Conservation (phyloP, 208 protist genomes). For the Entamoeba moshkovskii region DNA sequence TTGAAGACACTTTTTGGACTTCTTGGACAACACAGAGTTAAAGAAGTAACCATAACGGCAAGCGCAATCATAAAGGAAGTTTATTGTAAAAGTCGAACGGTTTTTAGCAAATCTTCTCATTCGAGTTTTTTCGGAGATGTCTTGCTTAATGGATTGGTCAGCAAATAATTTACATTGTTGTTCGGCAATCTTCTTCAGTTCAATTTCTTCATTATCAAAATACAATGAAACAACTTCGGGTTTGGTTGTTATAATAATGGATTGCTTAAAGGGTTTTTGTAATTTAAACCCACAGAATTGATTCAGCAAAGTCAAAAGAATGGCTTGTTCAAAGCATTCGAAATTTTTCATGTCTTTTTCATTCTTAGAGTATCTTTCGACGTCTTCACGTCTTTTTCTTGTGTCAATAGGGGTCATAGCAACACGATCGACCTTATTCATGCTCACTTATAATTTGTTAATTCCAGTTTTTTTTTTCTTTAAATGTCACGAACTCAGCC, state of each 20-base stretch:
- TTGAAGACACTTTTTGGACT: not conserved
- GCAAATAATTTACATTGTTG: not conserved
- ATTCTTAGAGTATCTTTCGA: too few relatives aligned
- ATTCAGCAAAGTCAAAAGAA: not conserved
- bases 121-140: too few relatives aligned
- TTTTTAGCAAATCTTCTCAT: not conserved
- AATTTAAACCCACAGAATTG: not conserved
- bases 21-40: not conserved
- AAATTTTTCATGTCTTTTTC: not conserved
- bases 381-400: too few relatives aligned
- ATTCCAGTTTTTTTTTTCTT: too few relatives aligned
- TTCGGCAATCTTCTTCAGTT: not conserved
- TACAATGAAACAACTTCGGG: not conserved
- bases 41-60: not conserved
- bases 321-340: not conserved
- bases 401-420: too few relatives aligned
- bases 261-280: not conserved
- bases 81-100: not conserved
- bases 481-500: too few relatives aligned
- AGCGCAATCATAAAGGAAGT: not conserved
- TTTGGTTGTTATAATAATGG: not conserved
- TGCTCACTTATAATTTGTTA: too few relatives aligned
- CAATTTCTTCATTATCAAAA: not conserved
- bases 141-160: too few relatives aligned
- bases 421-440: too few relatives aligned